Evolutionary conservation across 495 filamentous ascomycete species (phyloP).

Genomic region (Penicillium antarcticum): DNA sequence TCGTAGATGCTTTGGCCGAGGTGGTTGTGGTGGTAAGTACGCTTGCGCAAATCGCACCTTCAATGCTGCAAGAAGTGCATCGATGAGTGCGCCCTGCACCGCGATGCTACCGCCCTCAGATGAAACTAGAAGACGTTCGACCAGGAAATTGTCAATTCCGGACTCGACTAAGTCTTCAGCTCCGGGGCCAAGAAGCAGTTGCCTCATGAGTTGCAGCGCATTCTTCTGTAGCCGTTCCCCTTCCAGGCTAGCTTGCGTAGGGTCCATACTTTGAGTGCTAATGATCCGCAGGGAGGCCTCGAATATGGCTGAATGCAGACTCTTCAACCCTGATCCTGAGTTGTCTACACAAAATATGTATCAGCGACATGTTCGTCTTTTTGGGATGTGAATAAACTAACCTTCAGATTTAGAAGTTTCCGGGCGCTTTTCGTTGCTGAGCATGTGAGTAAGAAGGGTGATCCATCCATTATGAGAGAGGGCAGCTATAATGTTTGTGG

Average conservation of each 20-base stretch:
- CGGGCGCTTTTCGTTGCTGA: constrained; percentile 31
- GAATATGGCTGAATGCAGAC: constrained; percentile 39
- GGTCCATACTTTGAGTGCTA: constrained; percentile 14
- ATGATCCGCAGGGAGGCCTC: constrained; percentile 33
- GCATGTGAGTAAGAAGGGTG: constrained; percentile 33
- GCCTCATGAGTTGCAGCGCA: constrained; percentile 68
- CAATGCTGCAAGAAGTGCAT: constrained; percentile 67
- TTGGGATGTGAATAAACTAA: constrained; percentile 9
- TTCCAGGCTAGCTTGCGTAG: constrained; percentile 18
- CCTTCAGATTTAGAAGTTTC: constrained; percentile 29
- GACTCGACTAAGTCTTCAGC: constrained; percentile 61
- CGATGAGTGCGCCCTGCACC: constrained; percentile 71
- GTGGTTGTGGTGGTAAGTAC: constrained; percentile 33
- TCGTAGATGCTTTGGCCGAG: constrained; percentile 41
- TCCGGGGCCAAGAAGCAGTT: constrained; percentile 70
- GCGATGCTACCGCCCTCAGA: constrained; percentile 43
- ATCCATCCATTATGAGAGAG: constrained; percentile 45
- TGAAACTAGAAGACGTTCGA: constrained; percentile 63
- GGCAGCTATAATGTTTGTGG: constrained; percentile 64
- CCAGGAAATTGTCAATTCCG: constrained; percentile 68
- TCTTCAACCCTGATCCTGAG: constrained; percentile 24
- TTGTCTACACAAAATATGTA: constrained; percentile 21
- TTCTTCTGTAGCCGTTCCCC: constrained; percentile 58
- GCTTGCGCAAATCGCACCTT: constrained; percentile 58
- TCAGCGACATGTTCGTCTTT: neutral